A percentile compares a stretch with the other conserved stretches of the same genome.
Conservation (phyloP, 2,329 filamentous ascomycete species). For the Harringtonia lauricola region DNA sequence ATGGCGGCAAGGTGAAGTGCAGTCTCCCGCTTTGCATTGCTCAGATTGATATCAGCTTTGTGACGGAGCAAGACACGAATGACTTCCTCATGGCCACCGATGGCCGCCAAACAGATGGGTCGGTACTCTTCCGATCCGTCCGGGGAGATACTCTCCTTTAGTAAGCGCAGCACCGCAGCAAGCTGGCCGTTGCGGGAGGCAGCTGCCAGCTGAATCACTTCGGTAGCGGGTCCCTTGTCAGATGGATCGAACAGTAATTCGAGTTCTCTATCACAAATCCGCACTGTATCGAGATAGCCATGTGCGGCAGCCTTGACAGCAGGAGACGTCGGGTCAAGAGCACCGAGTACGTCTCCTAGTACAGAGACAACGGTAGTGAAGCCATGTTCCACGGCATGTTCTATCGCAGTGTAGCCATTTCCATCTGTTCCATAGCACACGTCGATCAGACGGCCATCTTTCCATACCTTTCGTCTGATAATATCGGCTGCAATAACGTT, state of each 20-base stretch:
- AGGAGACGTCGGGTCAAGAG: background rate
- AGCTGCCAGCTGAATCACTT: background rate
- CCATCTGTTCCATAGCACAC: background rate
- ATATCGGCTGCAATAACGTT: background rate
- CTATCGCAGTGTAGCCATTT: background rate
- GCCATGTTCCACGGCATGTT: background rate
- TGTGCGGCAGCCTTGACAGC: background rate
- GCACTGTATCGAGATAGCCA: too few species aligned
- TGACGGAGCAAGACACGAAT: background rate
- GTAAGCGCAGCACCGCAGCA: background rate
- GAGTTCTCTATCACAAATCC: background rate
- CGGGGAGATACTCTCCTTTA: background rate
- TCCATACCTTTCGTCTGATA: background rate
- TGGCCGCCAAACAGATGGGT: background rate
- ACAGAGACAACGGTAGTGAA: background rate
- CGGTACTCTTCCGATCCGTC: background rate
- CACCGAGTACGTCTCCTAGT: background rate
- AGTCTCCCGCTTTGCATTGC: background rate
- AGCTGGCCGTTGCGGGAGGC: background rate
- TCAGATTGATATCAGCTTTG: background rate
- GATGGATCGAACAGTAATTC: background rate
- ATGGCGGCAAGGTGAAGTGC: background rate
- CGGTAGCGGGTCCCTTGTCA: background rate
- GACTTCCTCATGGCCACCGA: background rate
- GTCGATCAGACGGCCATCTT: background rate